phyloP scores from a whole-genome alignment of 306 rosid genomes.

The Cucurbita argyrosperma region DNA sequence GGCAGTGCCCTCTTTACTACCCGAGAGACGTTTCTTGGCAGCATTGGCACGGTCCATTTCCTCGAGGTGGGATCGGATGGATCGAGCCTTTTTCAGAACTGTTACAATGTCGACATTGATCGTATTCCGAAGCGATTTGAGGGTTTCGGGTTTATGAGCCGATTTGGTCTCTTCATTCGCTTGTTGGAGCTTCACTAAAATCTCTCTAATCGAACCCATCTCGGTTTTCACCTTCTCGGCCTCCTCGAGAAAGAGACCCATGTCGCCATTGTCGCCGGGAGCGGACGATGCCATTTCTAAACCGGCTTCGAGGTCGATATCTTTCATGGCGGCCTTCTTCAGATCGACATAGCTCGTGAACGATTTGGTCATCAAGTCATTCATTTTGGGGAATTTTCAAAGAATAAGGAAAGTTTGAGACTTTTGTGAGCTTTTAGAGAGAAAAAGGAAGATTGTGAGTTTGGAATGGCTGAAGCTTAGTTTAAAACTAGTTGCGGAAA shows the following conservation, averaged over 20 bases:
- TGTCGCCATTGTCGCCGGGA: slow-evolving; percentile 27
- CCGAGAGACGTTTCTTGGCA: slow-evolving; percentile 44
- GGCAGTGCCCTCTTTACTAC: slow-evolving; percentile 27
- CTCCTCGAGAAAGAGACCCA: slow-evolving; percentile 53
- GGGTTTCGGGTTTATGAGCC: slow-evolving; percentile 47
- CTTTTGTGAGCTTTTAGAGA: not conserved
- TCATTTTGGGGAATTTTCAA: slow-evolving; percentile 22
- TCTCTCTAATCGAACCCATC: slow-evolving; percentile 32
- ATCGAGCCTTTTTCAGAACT: slow-evolving; percentile 42
- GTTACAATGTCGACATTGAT: slow-evolving; percentile 44
- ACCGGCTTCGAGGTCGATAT: slow-evolving; percentile 62
- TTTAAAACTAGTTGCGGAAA: not conserved
- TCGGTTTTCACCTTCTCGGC: slow-evolving; percentile 71
- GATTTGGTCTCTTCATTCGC: slow-evolving; percentile 61
- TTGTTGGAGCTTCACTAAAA: slow-evolving; percentile 36
- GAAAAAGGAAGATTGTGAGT: not conserved
- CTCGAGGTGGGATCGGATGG: slow-evolving; percentile 39
- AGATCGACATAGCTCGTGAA: slow-evolving; percentile 72
- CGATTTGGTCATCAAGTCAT: slow-evolving; percentile 78
- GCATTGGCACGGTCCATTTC: slow-evolving; percentile 73
- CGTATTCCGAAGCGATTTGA: slow-evolving; percentile 30
- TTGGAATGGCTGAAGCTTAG: not conserved
- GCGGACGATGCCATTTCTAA: slow-evolving; percentile 35
- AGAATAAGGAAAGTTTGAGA: not conserved
- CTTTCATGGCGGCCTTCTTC: slow-evolving; percentile 72